Evolutionary conservation across 2,329 filamentous ascomycete species (phyloP), one percentile per base, ranked within the genome.

Genomic region (Sarocladiaceae sp.): DNA sequence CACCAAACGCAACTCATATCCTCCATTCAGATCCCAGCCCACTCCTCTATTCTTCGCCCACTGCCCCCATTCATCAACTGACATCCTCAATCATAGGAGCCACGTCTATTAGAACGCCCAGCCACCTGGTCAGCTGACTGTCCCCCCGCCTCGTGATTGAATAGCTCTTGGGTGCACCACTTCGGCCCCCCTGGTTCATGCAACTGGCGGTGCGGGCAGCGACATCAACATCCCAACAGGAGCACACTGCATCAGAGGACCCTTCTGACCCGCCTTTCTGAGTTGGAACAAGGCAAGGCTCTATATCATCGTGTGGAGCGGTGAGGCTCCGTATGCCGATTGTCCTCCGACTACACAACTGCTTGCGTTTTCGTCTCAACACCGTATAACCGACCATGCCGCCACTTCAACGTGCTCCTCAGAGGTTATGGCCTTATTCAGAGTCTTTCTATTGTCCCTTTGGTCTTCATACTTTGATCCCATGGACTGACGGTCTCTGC

Each of bases 201-300:
- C 37, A 41, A 41, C 37, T 41, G 37, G 37, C 37, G 37, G 37
- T 41, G 41, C 37, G 46, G 24, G 34, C 24, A 19, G 44, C 23
- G 26, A 33, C 43, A 40, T 18, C 29, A 41, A 29, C 33, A 44
- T 26, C n/a, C n/a, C n/a, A n/a, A n/a, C n/a, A n/a, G n/a, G n/a
- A n/a, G n/a, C n/a, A n/a, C n/a, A n/a, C n/a, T n/a, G n/a, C n/a
- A n/a, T n/a, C n/a, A n/a, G n/a, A n/a, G n/a, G n/a, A n/a, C n/a
- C n/a, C n/a, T n/a, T n/a, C n/a, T n/a, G n/a, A n/a, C n/a, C n/a
- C n/a, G n/a, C n/a, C n/a, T n/a, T n/a, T n/a, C n/a, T n/a, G n/a
- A n/a, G n/a, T n/a, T n/a, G n/a, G n/a, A n/a, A n/a, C n/a, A n/a
- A n/a, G n/a, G n/a, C n/a, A n/a, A n/a, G n/a, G n/a, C n/a, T n/a